A percentile compares a stretch with the other conserved stretches of the same genome.
Evolutionary conservation across 2,329 filamentous ascomycete species (phyloP).

Genomic region (Dendryphion nanum): DNA sequence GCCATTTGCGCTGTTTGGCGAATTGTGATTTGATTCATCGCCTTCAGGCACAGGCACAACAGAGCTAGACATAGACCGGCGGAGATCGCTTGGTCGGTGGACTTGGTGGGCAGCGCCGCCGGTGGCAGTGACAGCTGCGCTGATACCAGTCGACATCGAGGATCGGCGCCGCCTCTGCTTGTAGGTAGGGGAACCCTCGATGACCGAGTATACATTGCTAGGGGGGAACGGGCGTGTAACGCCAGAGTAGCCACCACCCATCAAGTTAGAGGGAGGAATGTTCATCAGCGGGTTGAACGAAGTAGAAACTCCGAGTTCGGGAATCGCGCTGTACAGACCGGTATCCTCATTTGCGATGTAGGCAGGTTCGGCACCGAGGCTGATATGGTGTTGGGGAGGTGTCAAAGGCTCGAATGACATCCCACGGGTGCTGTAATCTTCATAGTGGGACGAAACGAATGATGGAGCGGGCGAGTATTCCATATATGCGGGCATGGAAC

Average conservation of each 20-base stretch:
- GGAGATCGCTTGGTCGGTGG: conserved; percentile 84
- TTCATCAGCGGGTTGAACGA: conserved; percentile 87
- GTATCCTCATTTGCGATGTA: conserved; percentile 99
- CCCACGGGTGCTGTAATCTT: conserved; percentile 95
- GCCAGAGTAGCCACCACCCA: conserved; percentile 75
- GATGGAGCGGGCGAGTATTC: conserved; percentile 98
- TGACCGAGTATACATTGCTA: conserved; percentile 88
- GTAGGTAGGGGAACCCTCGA: conserved; percentile 97
- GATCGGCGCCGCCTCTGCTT: conserved; percentile 94
- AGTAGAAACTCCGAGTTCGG: conserved; percentile 76
- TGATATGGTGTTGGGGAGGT: conserved; percentile 84
- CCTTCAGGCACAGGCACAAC: conserved; percentile 78
- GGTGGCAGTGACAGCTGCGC: conserved; percentile 64
- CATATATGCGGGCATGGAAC: conserved; percentile 97
- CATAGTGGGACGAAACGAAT: conserved; percentile 97
- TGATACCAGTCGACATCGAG: conserved; percentile 80
- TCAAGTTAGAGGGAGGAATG: conserved; percentile 80
- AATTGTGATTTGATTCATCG: conserved; percentile 76
- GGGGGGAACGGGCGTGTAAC: conserved; percentile 64
- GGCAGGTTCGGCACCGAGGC: conserved; percentile 80
- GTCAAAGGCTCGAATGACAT: conserved; percentile 97
- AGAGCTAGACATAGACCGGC: conserved; percentile 85
- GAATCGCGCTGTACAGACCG: conserved; percentile 90
- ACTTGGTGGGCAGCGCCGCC: conserved; percentile 55
- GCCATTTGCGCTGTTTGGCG: conserved; percentile 72